Conservation (phyloP, 495 filamentous ascomycete species). For the Xylaria castorea region DNA sequence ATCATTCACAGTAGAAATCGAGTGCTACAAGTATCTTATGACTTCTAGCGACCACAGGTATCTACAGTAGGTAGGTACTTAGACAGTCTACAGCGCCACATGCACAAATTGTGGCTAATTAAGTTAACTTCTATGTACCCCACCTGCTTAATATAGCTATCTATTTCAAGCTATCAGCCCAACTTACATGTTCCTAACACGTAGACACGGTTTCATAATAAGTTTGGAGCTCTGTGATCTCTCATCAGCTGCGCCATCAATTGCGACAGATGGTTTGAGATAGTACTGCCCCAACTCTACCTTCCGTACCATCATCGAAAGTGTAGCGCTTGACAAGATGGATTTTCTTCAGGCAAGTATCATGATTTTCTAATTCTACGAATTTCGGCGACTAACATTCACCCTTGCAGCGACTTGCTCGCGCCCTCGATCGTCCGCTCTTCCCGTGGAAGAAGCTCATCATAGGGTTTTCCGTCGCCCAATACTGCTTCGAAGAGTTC, state of each 20-base stretch:
- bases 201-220: slow-evolving; percentile 10
- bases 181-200: too few relatives aligned
- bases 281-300: neutral
- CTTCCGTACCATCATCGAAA: slow-evolving; percentile 5
- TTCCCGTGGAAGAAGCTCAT: slow-evolving; percentile 98
- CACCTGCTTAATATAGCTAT: neutral
- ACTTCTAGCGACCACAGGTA: too few relatives aligned
- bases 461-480: slow-evolving; percentile 86
- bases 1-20: neutral
- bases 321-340: slow-evolving; percentile 43
- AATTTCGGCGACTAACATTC: slow-evolving; percentile 4
- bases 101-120: neutral
- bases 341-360: slow-evolving; percentile 59
- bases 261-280: slow-evolving; percentile 19
- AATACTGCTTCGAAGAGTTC: slow-evolving; percentile 86
- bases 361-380: neutral
- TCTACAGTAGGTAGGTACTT: too few relatives aligned
- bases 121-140: neutral
- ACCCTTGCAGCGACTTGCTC: slow-evolving; percentile 74
- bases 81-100: neutral
- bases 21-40: neutral
- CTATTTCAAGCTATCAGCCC: slow-evolving; percentile 6
- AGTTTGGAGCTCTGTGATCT: neutral
- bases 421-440: slow-evolving; percentile 84
- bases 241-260: slow-evolving; percentile 13